These are phyloP conservation scores for Pythium phragmitis DNA, from an alignment of 352 stramenopile genomes.

Conservation along the genomic window DNA sequence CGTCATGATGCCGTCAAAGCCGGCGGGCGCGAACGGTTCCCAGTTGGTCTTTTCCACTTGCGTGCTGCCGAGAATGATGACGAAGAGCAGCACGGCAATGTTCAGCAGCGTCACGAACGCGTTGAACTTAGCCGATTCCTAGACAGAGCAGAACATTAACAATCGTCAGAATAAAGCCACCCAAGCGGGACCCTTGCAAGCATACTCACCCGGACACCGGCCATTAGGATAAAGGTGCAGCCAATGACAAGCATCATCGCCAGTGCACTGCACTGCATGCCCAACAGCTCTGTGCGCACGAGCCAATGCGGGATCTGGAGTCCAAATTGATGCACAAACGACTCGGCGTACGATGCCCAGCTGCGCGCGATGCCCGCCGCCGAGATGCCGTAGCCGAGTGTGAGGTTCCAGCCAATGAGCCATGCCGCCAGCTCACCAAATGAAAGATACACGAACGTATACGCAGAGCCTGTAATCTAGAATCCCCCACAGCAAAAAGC, in stretches of 20 bases:
- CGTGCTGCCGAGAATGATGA: slow-evolving; percentile 81
- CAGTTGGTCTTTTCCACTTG: slow-evolving; percentile 80
- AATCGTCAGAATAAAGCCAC: no score
- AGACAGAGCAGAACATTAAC: background rate
- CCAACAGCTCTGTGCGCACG: slow-evolving; percentile 50
- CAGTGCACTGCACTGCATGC: slow-evolving; percentile 75
- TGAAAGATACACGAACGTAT: slow-evolving; percentile 89
- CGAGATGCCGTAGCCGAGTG: slow-evolving; percentile 91
- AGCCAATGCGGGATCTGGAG: slow-evolving; percentile 64
- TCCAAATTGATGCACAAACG: slow-evolving; percentile 77
- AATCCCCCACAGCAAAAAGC: background rate
- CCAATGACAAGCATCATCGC: slow-evolving; percentile 76
- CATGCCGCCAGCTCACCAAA: slow-evolving; percentile 88
- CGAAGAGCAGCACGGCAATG: slow-evolving; percentile 87
- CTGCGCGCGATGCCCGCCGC: slow-evolving; percentile 88
- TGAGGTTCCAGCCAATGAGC: slow-evolving; percentile 93
- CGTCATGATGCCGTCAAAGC: slow-evolving; percentile 86
- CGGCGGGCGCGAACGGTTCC: slow-evolving; percentile 82
- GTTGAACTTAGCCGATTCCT: slow-evolving; percentile 94
- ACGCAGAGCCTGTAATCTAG: slow-evolving; percentile 86
- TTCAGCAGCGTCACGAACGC: slow-evolving; percentile 88
- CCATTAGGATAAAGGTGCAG: slow-evolving; percentile 85
- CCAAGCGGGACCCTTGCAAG: no score
- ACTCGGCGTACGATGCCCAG: slow-evolving; percentile 87
- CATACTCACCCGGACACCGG: slow-evolving; percentile 62